A percentile compares a stretch with the other conserved stretches of the same genome.
These are phyloP conservation scores for Gnaphalium uliginosum DNA, from an alignment of 129 eudicot species.

Conservation along the genomic window DNA sequence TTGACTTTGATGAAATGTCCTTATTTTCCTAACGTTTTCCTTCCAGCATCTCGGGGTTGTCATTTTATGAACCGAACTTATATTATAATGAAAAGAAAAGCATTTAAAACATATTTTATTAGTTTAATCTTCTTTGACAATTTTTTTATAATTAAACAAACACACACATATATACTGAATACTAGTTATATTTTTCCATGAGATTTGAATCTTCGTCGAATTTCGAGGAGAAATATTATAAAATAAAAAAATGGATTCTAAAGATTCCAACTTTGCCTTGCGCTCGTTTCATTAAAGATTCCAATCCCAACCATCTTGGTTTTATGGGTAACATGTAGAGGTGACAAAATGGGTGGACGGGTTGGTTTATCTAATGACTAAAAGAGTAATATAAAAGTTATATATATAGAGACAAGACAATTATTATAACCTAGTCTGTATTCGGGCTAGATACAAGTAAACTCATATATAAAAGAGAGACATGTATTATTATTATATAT, in stretches of 20 bases:
- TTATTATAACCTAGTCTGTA: not conserved
- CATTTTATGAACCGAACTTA: not conserved
- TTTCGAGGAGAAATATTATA: not conserved
- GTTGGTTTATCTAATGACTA: too few relatives aligned
- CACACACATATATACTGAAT: too few relatives aligned
- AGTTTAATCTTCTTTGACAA: slow-evolving; percentile 13
- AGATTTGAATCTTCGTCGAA: slow-evolving; percentile 4
- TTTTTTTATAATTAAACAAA: not conserved
- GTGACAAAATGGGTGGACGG: too few relatives aligned
- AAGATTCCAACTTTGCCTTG: not conserved
- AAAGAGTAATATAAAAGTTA: too few relatives aligned
- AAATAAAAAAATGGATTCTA: not conserved
- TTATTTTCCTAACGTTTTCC: slow-evolving; percentile 18
- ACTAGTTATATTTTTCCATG: not conserved
- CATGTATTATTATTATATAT: too few relatives aligned
- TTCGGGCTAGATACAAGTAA: not conserved
- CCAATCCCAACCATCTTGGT: not conserved
- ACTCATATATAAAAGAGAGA: not conserved
- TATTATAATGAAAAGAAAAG: slow-evolving; percentile 16
- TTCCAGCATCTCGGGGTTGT: slow-evolving; percentile 26
- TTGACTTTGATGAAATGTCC: slow-evolving; percentile 23
- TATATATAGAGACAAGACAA: not conserved
- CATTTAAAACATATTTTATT: not conserved
- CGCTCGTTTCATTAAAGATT: slow-evolving; percentile 8
- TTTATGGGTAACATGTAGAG: not conserved